These are phyloP conservation scores for Pseudogymnoascus sp. DNA, from an alignment of 2,329 filamentous ascomycete genomes.

Conservation along the genomic window DNA sequence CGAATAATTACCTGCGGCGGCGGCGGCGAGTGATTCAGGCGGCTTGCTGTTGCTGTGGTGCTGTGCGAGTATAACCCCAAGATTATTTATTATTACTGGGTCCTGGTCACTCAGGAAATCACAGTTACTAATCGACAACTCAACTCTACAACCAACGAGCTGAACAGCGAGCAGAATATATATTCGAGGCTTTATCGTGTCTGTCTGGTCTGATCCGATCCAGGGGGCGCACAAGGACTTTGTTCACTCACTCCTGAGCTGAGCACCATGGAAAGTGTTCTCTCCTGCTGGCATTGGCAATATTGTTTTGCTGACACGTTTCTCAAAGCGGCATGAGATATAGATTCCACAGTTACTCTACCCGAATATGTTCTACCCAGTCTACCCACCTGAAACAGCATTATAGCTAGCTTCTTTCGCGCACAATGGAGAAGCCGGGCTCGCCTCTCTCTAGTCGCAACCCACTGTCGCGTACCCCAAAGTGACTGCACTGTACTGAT, in stretches of 20 bases:
- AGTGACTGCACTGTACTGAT: neutral
- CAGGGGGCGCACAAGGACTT: neutral
- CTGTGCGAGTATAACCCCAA: neutral
- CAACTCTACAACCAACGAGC: too few relatives aligned
- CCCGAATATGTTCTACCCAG: neutral
- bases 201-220: neutral
- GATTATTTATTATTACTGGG: neutral
- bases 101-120: neutral
- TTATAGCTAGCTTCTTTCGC: neutral
- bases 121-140: neutral
- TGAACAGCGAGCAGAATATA: neutral
- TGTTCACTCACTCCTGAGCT: neutral
- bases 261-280: neutral
- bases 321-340: neutral
- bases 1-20: neutral
- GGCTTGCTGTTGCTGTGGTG: neutral
- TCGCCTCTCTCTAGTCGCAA: neutral
- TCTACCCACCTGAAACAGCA: slow-evolving; percentile 2
- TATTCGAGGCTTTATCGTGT: neutral
- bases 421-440: neutral
- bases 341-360: neutral
- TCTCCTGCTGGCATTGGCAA: neutral
- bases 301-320: neutral
- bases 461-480: neutral
- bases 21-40: neutral